Percentiles rank a stretch among this genome's conserved stretches.
These are phyloP conservation scores for Trametes meyenii DNA, from an alignment of 768 basidiomycete species.

Conservation along the genomic window DNA sequence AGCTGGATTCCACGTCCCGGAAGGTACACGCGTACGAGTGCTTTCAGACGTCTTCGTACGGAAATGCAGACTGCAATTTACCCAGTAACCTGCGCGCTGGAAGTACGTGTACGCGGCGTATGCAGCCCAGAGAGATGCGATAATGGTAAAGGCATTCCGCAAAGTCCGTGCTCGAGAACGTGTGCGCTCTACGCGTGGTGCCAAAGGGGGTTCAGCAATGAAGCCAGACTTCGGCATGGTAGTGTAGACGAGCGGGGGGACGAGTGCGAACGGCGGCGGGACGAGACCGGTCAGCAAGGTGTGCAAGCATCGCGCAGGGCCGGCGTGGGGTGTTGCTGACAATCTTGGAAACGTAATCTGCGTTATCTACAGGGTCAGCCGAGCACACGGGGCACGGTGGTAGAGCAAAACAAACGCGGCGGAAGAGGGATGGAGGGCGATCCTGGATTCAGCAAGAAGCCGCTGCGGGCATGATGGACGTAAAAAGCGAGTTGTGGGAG, in stretches of 20 bases:
- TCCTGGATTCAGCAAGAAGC: too few relatives aligned
- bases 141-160: not conserved
- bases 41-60: not conserved
- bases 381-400: not conserved
- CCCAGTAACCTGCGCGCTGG: not conserved
- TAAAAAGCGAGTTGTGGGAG: too few relatives aligned
- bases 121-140: conserved; percentile 1
- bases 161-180: not conserved
- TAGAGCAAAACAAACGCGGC: not conserved
- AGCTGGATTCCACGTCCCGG: conserved; percentile 48
- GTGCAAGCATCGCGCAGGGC: not conserved
- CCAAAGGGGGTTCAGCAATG: conserved; percentile 5
- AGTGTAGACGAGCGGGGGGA: not conserved
- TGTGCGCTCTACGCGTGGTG: not conserved
- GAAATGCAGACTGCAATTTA: too few relatives aligned
- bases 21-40: conserved; percentile 20
- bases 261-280: not conserved
- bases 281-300: not conserved
- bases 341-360: conserved; percentile 9
- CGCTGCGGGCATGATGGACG: too few relatives aligned
- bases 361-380: not conserved
- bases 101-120: conserved; percentile 2
- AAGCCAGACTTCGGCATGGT: conserved; percentile 16
- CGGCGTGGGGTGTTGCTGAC: conserved; percentile 12
- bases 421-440: not conserved